Evolutionary conservation across 257 asterid species (phyloP).

Genomic region (Misopates orontium): DNA sequence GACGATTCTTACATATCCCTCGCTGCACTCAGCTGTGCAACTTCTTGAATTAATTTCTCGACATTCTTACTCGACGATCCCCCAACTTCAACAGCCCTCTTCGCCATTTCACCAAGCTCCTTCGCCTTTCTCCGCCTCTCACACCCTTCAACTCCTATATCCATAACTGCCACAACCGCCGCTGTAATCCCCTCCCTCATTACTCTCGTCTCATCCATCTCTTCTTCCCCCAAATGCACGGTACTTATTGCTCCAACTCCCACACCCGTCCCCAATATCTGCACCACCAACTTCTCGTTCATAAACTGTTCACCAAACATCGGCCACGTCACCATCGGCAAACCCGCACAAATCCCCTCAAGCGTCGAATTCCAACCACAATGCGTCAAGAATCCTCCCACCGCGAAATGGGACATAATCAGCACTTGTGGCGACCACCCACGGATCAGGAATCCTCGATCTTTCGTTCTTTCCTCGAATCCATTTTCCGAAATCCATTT

Average conservation of each 20-base stretch:
- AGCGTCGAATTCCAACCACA: too few relatives aligned
- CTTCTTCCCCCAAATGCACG: constrained; percentile 20
- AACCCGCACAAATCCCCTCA: constrained; percentile 40
- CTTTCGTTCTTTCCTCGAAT: too few relatives aligned
- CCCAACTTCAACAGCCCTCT: constrained; percentile 27
- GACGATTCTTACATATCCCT: neutral
- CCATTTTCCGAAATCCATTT: constrained; percentile 39
- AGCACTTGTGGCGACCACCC: too few relatives aligned
- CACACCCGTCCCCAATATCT: constrained; percentile 30
- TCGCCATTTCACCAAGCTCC: constrained; percentile 27
- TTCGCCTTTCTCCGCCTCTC: constrained; percentile 28
- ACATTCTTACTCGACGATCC: constrained; percentile 30
- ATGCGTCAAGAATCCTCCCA: too few relatives aligned
- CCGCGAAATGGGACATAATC: too few relatives aligned
- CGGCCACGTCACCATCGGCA: constrained; percentile 56
- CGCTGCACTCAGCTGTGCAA: constrained; percentile 21
- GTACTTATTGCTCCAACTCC: constrained; percentile 28
- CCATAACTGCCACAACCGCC: constrained; percentile 30
- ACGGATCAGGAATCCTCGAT: too few relatives aligned
- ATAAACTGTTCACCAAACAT: constrained; percentile 47
- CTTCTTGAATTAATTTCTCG: constrained; percentile 27
- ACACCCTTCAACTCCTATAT: constrained; percentile 27
- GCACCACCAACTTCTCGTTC: constrained; percentile 39
- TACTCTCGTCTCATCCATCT: constrained; percentile 26
- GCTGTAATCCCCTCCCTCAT: constrained; percentile 22